Percentiles rank a stretch among this genome's conserved stretches.
phyloP scores from a whole-genome alignment of 2,329 filamentous ascomycete species.

The Blastomyces parvus region DNA sequence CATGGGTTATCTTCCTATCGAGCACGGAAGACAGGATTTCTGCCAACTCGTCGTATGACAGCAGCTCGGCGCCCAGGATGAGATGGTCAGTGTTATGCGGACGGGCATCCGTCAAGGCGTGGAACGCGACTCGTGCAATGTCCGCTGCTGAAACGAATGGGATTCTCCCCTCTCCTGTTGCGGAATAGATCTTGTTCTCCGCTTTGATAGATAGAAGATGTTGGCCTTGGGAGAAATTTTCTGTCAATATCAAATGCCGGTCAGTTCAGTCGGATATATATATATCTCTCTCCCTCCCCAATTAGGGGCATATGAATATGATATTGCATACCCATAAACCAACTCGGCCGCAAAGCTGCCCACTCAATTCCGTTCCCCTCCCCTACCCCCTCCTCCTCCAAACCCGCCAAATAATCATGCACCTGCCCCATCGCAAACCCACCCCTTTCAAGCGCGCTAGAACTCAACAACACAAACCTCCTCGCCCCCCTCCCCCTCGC shows the following conservation, averaged over 20 bases:
- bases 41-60: constrained; percentile 32
- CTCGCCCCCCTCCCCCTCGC: constrained; percentile 30
- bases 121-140: constrained; percentile 16
- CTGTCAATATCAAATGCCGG: constrained; percentile 19
- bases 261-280: not conserved
- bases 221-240: constrained; percentile 37
- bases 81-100: constrained; percentile 20
- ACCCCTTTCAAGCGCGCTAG: constrained; percentile 30
- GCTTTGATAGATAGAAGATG: constrained; percentile 28
- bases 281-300: no score
- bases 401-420: constrained; percentile 31
- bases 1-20: constrained; percentile 28
- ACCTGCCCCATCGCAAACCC: constrained; percentile 31
- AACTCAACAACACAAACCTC: constrained; percentile 41
- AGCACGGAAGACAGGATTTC: constrained; percentile 26
- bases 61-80: constrained; percentile 31
- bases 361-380: constrained; percentile 31
- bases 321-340: constrained; percentile 37
- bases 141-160: constrained; percentile 14
- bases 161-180: constrained; percentile 29
- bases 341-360: constrained; percentile 39
- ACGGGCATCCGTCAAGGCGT: constrained; percentile 12
- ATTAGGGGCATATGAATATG: not conserved
- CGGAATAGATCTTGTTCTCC: constrained; percentile 37
- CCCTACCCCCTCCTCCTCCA: constrained; percentile 12